Conservation (phyloP, 768 basidiomycete genomes). For the Mycena venus region DNA sequence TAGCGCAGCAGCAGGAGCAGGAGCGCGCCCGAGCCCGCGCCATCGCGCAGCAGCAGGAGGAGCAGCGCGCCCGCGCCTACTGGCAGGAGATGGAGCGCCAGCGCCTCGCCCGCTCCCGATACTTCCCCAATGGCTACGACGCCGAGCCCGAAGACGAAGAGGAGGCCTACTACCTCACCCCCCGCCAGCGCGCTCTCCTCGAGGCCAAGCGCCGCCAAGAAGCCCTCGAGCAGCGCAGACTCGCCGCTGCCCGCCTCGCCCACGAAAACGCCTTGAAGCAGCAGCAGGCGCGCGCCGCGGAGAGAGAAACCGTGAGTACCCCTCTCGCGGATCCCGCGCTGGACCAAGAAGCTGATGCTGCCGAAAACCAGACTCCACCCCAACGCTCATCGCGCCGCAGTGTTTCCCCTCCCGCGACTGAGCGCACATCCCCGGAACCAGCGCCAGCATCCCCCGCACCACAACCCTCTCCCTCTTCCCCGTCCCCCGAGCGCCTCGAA, state of each 20-base stretch:
- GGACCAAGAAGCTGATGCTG: conserved; percentile 1
- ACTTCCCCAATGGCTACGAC: conserved; percentile 55
- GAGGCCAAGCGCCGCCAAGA: conserved; percentile 46
- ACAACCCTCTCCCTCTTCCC: conserved; percentile 23
- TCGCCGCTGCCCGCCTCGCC: conserved; percentile 29
- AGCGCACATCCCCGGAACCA: conserved; percentile 16
- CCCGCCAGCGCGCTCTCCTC: conserved; percentile 50
- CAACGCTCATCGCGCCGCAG: conserved; percentile 21
- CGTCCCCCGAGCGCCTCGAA: conserved; percentile 47
- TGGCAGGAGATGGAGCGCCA: conserved; percentile 49
- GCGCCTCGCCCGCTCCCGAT: conserved; percentile 52
- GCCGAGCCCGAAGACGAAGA: conserved; percentile 49
- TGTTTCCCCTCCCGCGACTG: conserved; percentile 21
- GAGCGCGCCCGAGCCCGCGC: conserved; percentile 37
- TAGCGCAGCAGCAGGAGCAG: conserved; percentile 37
- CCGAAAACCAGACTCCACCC: conserved; percentile 10
- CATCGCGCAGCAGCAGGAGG: conserved; percentile 46
- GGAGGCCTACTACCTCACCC: conserved; percentile 35
- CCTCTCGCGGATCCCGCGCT: not conserved
- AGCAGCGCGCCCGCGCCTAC: conserved; percentile 41
- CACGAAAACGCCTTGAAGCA: conserved; percentile 34
- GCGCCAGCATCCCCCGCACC: conserved; percentile 10
- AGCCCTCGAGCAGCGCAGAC: conserved; percentile 41
- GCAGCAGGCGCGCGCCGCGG: conserved; percentile 14
- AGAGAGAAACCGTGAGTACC: conserved; percentile 24